Percentiles rank a stretch among this genome's conserved stretches.
Evolutionary conservation across 164 flowering plant species (phyloP).

Genomic region (Kalanchoe fedtschenkoi): DNA sequence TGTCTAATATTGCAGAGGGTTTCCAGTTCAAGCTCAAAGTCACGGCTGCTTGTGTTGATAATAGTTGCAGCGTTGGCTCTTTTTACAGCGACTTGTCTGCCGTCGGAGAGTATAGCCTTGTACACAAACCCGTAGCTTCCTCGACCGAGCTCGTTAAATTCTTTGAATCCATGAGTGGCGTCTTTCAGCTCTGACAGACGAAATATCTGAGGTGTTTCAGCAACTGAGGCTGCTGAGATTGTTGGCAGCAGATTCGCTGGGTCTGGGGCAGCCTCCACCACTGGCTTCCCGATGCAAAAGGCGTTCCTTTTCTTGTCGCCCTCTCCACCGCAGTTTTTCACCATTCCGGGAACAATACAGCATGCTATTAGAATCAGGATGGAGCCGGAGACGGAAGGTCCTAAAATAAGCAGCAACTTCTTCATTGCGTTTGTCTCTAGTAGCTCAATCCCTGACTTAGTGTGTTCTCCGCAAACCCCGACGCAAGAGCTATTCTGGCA

Average conservation of each 20-base stretch:
- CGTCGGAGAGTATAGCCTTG: constrained; percentile 69
- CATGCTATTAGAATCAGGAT: not conserved
- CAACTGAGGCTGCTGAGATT: constrained; percentile 24
- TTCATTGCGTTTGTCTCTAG: constrained; percentile 7
- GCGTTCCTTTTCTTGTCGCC: not conserved
- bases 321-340: not conserved
- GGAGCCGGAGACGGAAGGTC: constrained; percentile 23
- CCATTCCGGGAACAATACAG: not conserved
- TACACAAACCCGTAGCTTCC: constrained; percentile 93
- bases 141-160: constrained; percentile 85
- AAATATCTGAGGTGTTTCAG: constrained; percentile 59
- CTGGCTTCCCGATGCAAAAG: constrained; percentile 21
- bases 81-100: constrained; percentile 79
- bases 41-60: constrained; percentile 61
- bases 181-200: constrained; percentile 82
- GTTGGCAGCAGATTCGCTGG: constrained; percentile 18
- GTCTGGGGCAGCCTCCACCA: constrained; percentile 23
- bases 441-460: constrained; percentile 24
- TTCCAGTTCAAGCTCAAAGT: constrained; percentile 73
- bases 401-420: constrained; percentile 31
- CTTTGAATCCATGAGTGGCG: constrained; percentile 90
- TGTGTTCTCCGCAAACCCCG: constrained; percentile 39
- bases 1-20: constrained; percentile 70
- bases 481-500: constrained; percentile 86
- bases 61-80: constrained; percentile 88